Evolutionary conservation across 495 filamentous ascomycete genomes (phyloP), one percentile per base, ranked within the genome.

Genomic region (Aspergillus affinis): DNA sequence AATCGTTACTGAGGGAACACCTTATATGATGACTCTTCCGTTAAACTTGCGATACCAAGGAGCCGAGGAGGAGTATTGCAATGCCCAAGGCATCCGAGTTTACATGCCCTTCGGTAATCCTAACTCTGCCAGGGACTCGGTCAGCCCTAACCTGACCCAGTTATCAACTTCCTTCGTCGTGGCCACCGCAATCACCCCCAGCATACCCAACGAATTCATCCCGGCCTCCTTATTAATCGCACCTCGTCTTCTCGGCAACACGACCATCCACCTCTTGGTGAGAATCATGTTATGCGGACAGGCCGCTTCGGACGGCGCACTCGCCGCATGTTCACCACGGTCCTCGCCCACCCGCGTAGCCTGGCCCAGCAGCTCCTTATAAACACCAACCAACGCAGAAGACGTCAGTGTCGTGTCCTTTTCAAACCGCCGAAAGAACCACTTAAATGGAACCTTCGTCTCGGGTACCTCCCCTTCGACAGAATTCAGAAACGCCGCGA

Each of bases 281-380:
- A 81, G 60, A 8, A 78, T 59, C 19, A 78, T 66, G 60, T 81
- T 81, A 61, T 81, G 78, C 5, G 78, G 70, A 30, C 61, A 68
- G 9, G 46, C 52, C 50, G 50, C 50, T 15, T 26, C 50, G 17
- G 17, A 17, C 27, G 50, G 50, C 23, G 26, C 50, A 52, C 27
- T 52, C 26, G 50, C 50, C 50, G 50, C 18, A n/a, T 57, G 46
- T 0, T 54, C 62, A 5, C 58, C 62, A 0, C 50, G 27, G 13
- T 51, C 21, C 23, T 60, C 13, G 9, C 55, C 54, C 9, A 71
- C 59, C 21, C 54, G n/a, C 46, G 62, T 67, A 0, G 69, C 69
- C 53, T 65, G 50, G 19, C 54, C 59, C 15, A 77, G 59, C 27
- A 75, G 57, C 0, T 26, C n/a, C 1, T 32, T 36, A 63, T 78